Percentiles rank a stretch among this genome's conserved stretches.
Conservation (phyloP, 345 rosid species). For the Euphorbia peplus region DNA sequence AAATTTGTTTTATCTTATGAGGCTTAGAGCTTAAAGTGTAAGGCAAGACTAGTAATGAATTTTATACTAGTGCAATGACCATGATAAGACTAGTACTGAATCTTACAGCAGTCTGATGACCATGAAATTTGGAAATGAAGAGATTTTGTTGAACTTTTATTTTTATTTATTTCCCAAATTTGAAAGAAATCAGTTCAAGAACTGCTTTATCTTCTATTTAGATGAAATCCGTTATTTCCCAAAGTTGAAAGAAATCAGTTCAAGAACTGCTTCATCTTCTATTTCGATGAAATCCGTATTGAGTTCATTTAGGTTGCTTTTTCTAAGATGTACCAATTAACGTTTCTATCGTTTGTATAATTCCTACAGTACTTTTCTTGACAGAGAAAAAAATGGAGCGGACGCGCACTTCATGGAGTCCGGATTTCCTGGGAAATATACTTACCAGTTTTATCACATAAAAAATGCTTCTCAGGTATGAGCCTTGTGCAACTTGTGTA, state of each 20-base stretch:
- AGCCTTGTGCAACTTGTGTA: background rate
- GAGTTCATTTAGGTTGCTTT: background rate
- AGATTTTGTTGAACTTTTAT: background rate
- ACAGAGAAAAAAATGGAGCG: conserved; percentile 48
- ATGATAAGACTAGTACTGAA: background rate
- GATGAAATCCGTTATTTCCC: background rate
- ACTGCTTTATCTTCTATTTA: background rate
- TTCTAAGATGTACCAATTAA: background rate
- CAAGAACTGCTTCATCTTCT: background rate
- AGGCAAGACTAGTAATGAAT: background rate
- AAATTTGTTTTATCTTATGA: background rate
- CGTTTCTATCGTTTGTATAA: no score
- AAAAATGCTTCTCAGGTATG: conserved; percentile 76
- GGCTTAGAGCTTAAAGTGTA: background rate
- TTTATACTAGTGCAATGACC: background rate
- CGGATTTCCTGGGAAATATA: conserved; percentile 37
- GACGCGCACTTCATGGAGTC: conserved; percentile 37
- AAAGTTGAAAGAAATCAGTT: background rate
- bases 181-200: background rate
- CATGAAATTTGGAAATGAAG: background rate
- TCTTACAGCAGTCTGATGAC: background rate
- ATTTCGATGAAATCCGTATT: background rate
- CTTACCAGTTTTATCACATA: conserved; percentile 67
- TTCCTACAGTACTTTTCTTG: conserved; percentile 6
- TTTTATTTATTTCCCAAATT: background rate